A percentile compares a stretch with the other conserved stretches of the same genome.
phyloP scores from a whole-genome alignment of 1,139 yeast genomes.

The Groenewaldozyma auringiensis region DNA sequence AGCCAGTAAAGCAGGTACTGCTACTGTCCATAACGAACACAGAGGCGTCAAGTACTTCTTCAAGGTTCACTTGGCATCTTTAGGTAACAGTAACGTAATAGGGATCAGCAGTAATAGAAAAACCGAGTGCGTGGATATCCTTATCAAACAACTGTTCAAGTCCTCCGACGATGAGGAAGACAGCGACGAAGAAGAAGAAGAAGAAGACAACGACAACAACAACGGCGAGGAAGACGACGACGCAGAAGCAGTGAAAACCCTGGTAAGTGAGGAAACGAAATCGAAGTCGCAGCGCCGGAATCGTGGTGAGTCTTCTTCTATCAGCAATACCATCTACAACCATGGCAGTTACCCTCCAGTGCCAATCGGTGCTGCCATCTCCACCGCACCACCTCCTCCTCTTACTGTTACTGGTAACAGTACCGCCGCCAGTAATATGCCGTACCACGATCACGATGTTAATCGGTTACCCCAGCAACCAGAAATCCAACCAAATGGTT shows the following conservation, averaged over 20 bases:
- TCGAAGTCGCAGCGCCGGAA: too few relatives aligned
- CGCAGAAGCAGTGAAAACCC: not conserved
- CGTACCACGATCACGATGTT: not conserved
- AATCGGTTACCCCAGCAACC: not conserved
- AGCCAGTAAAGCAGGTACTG: not conserved
- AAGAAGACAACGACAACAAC: not conserved
- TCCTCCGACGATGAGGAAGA: not conserved
- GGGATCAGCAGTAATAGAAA: not conserved
- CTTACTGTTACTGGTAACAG: not conserved
- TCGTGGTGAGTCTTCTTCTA: not conserved
- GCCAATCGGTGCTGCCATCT: not conserved
- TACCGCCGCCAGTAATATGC: not conserved
- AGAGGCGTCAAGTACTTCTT: constrained; percentile 1
- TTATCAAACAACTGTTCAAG: not conserved
- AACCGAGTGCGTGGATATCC: not conserved
- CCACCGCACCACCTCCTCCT: not conserved
- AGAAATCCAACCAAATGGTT: not conserved
- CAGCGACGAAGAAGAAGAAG: not conserved
- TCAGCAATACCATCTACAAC: too few relatives aligned
- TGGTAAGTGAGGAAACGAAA: not conserved
- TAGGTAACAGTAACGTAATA: not conserved
- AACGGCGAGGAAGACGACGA: not conserved
- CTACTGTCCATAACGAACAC: not conserved
- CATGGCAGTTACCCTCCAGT: not conserved
- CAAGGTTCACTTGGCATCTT: constrained; percentile 1